Evolutionary conservation across 352 stramenopile species (phyloP).

Genomic region (Globisporangium camurandrum): DNA sequence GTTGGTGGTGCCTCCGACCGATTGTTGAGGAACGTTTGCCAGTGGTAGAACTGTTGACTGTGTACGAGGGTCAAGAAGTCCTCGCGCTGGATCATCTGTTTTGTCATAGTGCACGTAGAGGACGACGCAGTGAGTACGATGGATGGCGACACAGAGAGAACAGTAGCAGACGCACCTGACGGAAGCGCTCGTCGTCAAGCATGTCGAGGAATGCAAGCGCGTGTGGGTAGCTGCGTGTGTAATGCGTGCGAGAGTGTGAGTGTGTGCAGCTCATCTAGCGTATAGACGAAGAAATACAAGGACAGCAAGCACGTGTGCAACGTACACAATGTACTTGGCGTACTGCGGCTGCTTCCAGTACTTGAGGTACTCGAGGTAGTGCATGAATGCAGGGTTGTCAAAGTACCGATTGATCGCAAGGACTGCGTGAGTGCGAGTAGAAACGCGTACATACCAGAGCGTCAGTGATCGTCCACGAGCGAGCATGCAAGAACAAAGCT

Average conservation of each 20-base stretch:
- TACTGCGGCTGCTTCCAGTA: conserved; percentile 92
- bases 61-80: conserved; percentile 86
- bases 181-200: conserved; percentile 82
- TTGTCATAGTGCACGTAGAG: conserved; percentile 12
- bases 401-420: conserved; percentile 90
- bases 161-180: conserved; percentile 27
- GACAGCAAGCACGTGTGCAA: neutral
- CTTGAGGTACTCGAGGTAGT: conserved; percentile 89
- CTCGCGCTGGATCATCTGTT: conserved; percentile 76
- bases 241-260: neutral
- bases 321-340: conserved; percentile 86
- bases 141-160: neutral
- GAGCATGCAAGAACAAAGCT: neutral
- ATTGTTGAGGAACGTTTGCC: conserved; percentile 85
- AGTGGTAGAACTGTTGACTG: conserved; percentile 86
- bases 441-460: conserved; percentile 1
- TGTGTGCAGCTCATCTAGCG: neutral
- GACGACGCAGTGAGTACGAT: too few species aligned
- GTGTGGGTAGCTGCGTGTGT: conserved; percentile 69
- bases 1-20: conserved; percentile 38
- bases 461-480: too few species aligned
- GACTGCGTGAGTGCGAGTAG: conserved; percentile 23
- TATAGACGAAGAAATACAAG: neutral
- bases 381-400: conserved; percentile 85
- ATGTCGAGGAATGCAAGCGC: conserved; percentile 86